Evolutionary conservation across 1,284 basidiomycete species (phyloP), one percentile per base, ranked within the genome.

Genomic region (Rhodotorula sp.): DNA sequence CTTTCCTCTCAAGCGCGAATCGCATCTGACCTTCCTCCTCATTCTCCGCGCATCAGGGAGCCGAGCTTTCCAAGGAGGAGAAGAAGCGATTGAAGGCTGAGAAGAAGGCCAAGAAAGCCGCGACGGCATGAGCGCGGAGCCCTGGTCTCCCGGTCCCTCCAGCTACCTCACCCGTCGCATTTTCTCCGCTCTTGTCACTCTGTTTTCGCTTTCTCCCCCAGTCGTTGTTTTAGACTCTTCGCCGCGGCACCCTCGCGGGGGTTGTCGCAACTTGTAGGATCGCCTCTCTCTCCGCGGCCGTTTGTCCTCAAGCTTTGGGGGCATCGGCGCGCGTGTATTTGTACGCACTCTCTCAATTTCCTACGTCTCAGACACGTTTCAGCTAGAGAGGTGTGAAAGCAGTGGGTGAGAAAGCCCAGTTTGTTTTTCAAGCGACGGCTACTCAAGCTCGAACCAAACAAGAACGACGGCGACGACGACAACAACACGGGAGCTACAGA

Each of bases 71-170:
- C 18, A 62, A 58, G 55, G 66, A 62, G 61, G 59, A 66, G 65
- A 61, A 67, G 60, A 62, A 62, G 60, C 31, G 31, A 31, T 31
- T 43, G n/a, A 67, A 67, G 55, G 66, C 45, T 1, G 67, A 55
- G n/a, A 68, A 65, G 54, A 69, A 65, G 68, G 59, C 62, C 2
- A 67, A 64, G 62, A 69, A 65, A 63, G 59, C 56, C 3, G 58
- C 43, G 16, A 57, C 61, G 55, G 66, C 65, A 49, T 48, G 45
- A 62, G n/a, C 26, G 54, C n/a, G 21, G 54, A n/a, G 38, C 38
- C 10, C 38, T 10, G 16, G 12, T 55, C 28, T 55, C 49, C 18
- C 49, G 19, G 18, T 50, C 23, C 23, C 49, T 50, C 49, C 10
- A 18, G 48, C 5, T 49, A 8, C 48, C 6, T 18, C 18, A 23